A percentile compares a stretch with the other conserved stretches of the same genome.
These are phyloP conservation scores for Tylopilus rubrobrunneus DNA, from an alignment of 768 basidiomycete species.

Conservation along the genomic window DNA sequence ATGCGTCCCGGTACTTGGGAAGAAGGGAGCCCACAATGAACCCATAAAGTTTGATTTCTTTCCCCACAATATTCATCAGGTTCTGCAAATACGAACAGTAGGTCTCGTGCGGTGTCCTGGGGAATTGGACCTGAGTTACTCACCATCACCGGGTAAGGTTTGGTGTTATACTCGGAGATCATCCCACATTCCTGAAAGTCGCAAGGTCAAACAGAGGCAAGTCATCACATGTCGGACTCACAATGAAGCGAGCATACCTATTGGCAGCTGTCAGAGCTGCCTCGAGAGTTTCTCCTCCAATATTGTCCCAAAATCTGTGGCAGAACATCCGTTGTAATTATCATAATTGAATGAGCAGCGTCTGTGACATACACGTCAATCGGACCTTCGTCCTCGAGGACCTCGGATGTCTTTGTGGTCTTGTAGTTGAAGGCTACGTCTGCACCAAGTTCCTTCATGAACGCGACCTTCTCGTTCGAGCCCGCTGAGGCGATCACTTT, in stretches of 20 bases:
- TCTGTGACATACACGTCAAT: slow-evolving; percentile 41
- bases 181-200: slow-evolving; percentile 32
- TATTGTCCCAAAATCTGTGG: slow-evolving; percentile 24
- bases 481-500: slow-evolving; percentile 73
- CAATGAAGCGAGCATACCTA: slow-evolving; percentile 45
- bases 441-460: slow-evolving; percentile 53
- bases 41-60: slow-evolving; percentile 40
- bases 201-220: background rate
- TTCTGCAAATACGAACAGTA: slow-evolving; percentile 29
- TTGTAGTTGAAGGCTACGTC: slow-evolving; percentile 77
- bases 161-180: slow-evolving; percentile 13
- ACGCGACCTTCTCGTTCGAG: slow-evolving; percentile 66
- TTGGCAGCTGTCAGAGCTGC: slow-evolving; percentile 47
- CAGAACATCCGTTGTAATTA: background rate
- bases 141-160: slow-evolving; percentile 12
- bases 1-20: slow-evolving; percentile 37
- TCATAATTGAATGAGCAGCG: no score
- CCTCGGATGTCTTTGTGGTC: slow-evolving; percentile 46
- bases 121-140: background rate
- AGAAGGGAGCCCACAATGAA: slow-evolving; percentile 35
- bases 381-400: slow-evolving; percentile 54
- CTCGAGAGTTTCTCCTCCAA: slow-evolving; percentile 57
- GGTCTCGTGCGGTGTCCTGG: no score
- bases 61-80: slow-evolving; percentile 34
- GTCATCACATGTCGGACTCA: slow-evolving; percentile 6